Base-by-base conservation (phyloP, 1,284 basidiomycete genomes). In the Ustilago vetiveriae region DNA sequence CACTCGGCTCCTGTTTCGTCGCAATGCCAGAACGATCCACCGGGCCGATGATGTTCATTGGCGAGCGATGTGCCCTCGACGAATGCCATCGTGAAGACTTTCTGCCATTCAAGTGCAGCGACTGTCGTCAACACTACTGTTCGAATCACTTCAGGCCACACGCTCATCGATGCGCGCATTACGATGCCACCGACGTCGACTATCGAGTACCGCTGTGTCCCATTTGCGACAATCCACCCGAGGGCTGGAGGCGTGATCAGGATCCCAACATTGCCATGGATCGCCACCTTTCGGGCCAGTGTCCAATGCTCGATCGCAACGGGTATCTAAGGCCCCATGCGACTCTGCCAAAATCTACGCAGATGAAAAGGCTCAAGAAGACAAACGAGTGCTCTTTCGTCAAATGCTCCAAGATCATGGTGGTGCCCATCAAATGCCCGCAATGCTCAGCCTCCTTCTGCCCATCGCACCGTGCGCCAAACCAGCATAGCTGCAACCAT, bases 241-340 rank as follows among this genome's bases (percentile, higher is more conserved):
- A 48, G 17, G 58, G 68, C 3, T 78, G 76, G 76, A 69, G 63
- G 55, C 53, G 76, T 9, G 73, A 68, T 29, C 60, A 78, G 48
- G 76, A 78, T 54, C 72, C 76, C 17, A 76, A 76, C 65, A 64
- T 76, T 41, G 74, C 72, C 24, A 76, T 78, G 74, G 66, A 75
- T 21, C 57, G 58, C n/a, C 76, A 78, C 27, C 59, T 78, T 3
- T 51, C 57, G 21, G 68, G 69, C 17, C 51, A 62, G 23, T 76
- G 74, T 37, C 56, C 64, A 24, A 71, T 65, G 48, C 55, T 76
- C 32, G 68, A 74, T 21, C 38, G 38, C 27, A 55, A 69, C 26
- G 70, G 72, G 33, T 37, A 45, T 29, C 30, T 74, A 33, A 63
- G 47, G 21, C 13, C 48, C 6, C 33, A 32, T 2, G 44, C 39